Evolutionary conservation across 352 stramenopile genomes (phyloP), one percentile per base, ranked within the genome.

Genomic region (Globisporangium orthogonon): DNA sequence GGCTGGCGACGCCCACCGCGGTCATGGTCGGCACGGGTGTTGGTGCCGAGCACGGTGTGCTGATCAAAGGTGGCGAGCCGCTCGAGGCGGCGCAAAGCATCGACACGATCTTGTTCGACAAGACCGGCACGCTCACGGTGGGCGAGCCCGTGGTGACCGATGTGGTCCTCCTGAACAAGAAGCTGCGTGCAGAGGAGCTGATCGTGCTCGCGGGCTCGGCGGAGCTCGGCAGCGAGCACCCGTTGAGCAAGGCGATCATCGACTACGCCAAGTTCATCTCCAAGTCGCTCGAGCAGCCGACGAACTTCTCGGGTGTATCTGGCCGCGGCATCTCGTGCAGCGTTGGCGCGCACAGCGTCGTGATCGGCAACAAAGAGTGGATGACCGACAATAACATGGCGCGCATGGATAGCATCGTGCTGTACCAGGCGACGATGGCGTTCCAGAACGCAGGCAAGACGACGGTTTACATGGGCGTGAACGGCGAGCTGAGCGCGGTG

Each of bases 21-120:
- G 91, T 99, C 11, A 99, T 99, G 95, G 95, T 99, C 11, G 97
- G 97, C 41, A 99, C 97, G 3, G 97, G 97, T 37, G 94, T 99
- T 11, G 97, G 96, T 29, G 97, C 98, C 7, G 78, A 86, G 39
- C 81, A 98, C 61, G 98, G 98, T 30, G 92, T 99, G 48, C 75
- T 99, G 23, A 99, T 99, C 76, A 99, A 99, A 72, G 97, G 97
- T 28, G 98, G 96, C 4, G 87, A 96, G 55, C 84, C 93, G 13
- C 74, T 98, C 9, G 89, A 98, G 56, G 74, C 81, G n/a, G 87
- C 89, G 11, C 85, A 97, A 63, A 94, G 92, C 54, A 81, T 99
- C 44, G 89, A 96, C 56, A 92, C 89, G 40, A 94, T 99, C 54
- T 67, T 99, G 28, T 99, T 99, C 69, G 98, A 99, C 77, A 99